Evolutionary conservation across 73 alveolate species (phyloP), one percentile per base, ranked within the genome.

Genomic region (Paramecium primaurelia): DNA sequence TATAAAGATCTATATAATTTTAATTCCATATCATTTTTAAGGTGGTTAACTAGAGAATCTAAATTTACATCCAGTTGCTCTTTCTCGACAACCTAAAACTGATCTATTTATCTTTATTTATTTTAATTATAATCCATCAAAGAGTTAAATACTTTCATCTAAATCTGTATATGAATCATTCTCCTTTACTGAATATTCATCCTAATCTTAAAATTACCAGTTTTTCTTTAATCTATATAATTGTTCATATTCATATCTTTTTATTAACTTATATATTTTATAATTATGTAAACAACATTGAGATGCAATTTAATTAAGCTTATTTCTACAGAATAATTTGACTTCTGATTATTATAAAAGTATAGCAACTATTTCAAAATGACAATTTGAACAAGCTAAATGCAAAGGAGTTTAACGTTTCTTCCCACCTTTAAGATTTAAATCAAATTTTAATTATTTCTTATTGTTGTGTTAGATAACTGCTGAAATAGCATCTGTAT

Each of bases 381-480:
- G 93, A 40, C 94, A 93, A 42, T 93, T 93, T 25, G 58, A 86
- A 68, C 97, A 95, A 5, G 96, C 96, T 28, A 95, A 47, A 93
- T 95, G 97, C 14, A 95, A 90, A 16, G 94, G 92, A 30, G 95
- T 80, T 93, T 94, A 89, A 18, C 92, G 93, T 58, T 93, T 58
- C 49, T 59, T 60, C 1, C 97, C 96, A 34, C 95, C 96, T 58
- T 94, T 93, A 28, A 77, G 34, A 51, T 91, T 86, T 37, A 93
- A 89, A 84, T 95, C 95, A 69, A 95, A 95, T 28, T 25, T 45
- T 58, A 7, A 9, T 25, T 18, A 28, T 51, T 71, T 54, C 40
- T 89, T 89, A 4, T 37, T 88, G 11, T 92, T 86, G 59, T 95
- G 89, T 28, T 49, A 93, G 58, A 93, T 89, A 32, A 92, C 94